Conservation (phyloP, 179 eudicot species). For the Beta lomatogona region DNA sequence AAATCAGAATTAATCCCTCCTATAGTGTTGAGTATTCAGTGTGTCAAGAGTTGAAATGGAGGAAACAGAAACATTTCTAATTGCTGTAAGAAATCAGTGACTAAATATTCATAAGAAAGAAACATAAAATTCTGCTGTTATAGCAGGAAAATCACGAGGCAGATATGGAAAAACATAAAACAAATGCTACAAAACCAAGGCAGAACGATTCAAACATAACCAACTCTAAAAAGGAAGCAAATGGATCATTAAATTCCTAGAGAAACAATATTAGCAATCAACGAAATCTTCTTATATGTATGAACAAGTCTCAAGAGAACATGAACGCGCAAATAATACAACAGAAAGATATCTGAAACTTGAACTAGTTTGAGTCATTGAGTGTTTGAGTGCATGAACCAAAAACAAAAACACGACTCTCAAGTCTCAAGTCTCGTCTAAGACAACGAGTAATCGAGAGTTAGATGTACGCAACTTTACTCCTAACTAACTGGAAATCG, state of each 20-base stretch:
- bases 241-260: neutral
- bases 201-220: neutral
- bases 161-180: neutral
- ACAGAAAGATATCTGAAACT: neutral
- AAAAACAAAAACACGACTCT: neutral
- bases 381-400: neutral
- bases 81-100: neutral
- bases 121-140: conserved; percentile 9
- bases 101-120: neutral
- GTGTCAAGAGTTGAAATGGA: neutral
- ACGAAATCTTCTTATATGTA: neutral
- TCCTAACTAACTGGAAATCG: neutral
- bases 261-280: neutral
- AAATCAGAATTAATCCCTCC: neutral
- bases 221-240: neutral
- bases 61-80: neutral
- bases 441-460: neutral
- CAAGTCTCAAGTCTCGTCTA: neutral
- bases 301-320: neutral
- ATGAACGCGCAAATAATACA: neutral
- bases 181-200: neutral
- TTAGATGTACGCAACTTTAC: conserved; percentile 23
- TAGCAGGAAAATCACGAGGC: neutral
- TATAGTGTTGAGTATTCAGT: neutral
- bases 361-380: neutral